A percentile compares a stretch with the other conserved stretches of the same genome.
Evolutionary conservation across 176 grass and related monocot species (phyloP).

Genomic region (Avena insularis): DNA sequence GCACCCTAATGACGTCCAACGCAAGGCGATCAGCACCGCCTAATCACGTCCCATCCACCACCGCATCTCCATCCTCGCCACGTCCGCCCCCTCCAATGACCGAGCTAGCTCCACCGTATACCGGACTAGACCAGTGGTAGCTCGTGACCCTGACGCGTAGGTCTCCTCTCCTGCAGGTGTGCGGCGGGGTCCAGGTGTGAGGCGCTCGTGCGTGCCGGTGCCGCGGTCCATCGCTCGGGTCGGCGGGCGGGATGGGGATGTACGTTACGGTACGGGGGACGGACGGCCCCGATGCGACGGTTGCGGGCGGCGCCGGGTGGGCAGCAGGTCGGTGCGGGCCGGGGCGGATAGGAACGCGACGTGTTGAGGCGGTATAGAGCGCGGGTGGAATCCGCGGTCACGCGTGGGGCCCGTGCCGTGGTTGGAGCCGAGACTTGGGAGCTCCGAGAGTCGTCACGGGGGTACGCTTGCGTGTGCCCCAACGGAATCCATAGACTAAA

Average conservation of each 20-base stretch:
- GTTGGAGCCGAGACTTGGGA: background rate
- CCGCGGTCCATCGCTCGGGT: background rate
- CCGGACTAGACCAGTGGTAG: background rate
- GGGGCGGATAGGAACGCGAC: background rate
- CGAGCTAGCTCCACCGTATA: background rate
- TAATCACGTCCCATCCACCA: background rate
- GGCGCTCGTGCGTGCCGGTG: background rate
- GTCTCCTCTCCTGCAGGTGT: background rate
- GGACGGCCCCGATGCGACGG: background rate
- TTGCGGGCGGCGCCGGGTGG: background rate
- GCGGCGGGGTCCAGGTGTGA: background rate
- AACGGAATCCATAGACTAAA: background rate
- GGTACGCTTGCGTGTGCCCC: background rate
- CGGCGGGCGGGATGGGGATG: background rate
- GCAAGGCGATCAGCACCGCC: background rate
- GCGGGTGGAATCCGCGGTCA: conserved; percentile 1
- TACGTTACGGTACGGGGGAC: background rate
- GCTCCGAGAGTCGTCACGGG: background rate
- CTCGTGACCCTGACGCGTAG: background rate
- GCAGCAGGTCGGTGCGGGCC: conserved; percentile 24
- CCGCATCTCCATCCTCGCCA: background rate
- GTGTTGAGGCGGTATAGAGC: background rate
- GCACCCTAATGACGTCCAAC: conserved; percentile 7
- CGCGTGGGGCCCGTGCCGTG: background rate
- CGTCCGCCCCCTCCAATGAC: background rate